phyloP scores from a whole-genome alignment of 495 filamentous ascomycete species.

The Penicillium angulare region DNA sequence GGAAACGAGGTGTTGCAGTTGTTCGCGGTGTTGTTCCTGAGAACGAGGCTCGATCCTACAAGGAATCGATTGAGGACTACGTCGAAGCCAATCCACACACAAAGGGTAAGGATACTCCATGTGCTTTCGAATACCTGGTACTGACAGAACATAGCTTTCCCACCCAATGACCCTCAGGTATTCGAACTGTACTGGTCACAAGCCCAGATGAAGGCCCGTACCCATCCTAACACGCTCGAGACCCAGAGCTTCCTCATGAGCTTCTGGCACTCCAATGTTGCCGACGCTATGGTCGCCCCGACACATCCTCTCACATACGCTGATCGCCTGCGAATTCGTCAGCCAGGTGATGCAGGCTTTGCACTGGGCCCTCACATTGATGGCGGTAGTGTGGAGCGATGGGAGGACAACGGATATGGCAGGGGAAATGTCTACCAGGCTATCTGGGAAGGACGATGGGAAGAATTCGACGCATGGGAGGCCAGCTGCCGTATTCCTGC shows the following conservation, averaged over 20 bases:
- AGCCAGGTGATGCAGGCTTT: conserved; percentile 59
- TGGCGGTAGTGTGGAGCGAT: conserved; percentile 70
- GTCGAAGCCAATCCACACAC: conserved; percentile 34
- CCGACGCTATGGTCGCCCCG: conserved; percentile 16
- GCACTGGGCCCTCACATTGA: conserved; percentile 75
- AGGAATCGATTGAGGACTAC: neutral
- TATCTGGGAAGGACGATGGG: conserved; percentile 67
- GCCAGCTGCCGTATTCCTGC: conserved; percentile 57
- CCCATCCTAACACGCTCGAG: conserved; percentile 66
- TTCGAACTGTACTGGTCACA: conserved; percentile 79
- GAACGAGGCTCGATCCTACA: conserved; percentile 49
- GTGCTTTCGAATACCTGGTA: neutral
- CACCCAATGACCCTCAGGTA: conserved; percentile 56
- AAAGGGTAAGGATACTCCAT: conserved; percentile 16
- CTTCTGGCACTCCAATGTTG: conserved; percentile 56
- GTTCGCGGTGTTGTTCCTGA: conserved; percentile 58
- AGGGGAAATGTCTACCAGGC: conserved; percentile 54
- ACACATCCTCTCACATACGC: conserved; percentile 61
- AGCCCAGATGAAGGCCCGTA: conserved; percentile 62
- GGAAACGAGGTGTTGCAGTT: conserved; percentile 49
- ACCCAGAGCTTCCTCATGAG: conserved; percentile 57
- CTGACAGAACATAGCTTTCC: conserved; percentile 24
- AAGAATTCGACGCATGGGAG: conserved; percentile 70
- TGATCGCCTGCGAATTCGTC: conserved; percentile 67
- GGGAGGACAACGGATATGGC: conserved; percentile 70